These are phyloP conservation scores for Eleusine coracana DNA, from an alignment of 176 grass and related monocot species.

Conservation along the genomic window DNA sequence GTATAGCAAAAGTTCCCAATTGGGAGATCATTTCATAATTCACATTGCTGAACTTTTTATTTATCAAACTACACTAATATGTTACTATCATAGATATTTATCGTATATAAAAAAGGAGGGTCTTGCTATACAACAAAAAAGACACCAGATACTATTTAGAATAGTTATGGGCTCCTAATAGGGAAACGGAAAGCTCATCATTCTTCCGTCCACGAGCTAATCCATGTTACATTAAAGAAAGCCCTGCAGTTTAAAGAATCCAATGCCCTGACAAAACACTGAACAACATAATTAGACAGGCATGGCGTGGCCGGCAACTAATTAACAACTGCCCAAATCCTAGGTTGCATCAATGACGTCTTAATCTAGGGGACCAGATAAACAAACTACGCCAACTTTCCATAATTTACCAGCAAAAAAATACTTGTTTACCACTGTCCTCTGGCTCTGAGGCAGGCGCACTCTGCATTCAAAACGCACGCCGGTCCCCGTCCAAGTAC, in stretches of 20 bases:
- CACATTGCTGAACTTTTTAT: too few relatives aligned
- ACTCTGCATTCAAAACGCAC: background rate
- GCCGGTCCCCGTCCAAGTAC: conserved; percentile 1
- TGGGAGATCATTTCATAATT: too few relatives aligned
- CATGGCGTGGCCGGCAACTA: conserved; percentile 12
- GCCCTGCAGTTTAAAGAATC: conserved; percentile 18
- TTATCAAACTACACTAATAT: too few relatives aligned
- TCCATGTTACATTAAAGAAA: conserved; percentile 20
- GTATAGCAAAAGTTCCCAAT: too few relatives aligned
- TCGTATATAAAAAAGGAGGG: too few relatives aligned
- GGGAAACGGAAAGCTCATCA: background rate
- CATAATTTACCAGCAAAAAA: too few relatives aligned
- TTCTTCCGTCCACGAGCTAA: conserved; percentile 4
- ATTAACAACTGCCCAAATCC: conserved; percentile 2
- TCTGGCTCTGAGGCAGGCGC: background rate
- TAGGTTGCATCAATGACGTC: conserved; percentile 30
- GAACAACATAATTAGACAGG: conserved; percentile 32
- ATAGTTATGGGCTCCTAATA: too few relatives aligned
- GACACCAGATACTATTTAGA: too few relatives aligned
- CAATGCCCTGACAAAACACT: conserved; percentile 27
- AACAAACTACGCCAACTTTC: background rate
- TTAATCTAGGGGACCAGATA: conserved; percentile 12
- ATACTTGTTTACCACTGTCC: background rate
- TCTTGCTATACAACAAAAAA: too few relatives aligned
- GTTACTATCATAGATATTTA: too few relatives aligned